Evolutionary conservation across 2,329 filamentous ascomycete genomes (phyloP).

Genomic region (Penicillium olsonii): DNA sequence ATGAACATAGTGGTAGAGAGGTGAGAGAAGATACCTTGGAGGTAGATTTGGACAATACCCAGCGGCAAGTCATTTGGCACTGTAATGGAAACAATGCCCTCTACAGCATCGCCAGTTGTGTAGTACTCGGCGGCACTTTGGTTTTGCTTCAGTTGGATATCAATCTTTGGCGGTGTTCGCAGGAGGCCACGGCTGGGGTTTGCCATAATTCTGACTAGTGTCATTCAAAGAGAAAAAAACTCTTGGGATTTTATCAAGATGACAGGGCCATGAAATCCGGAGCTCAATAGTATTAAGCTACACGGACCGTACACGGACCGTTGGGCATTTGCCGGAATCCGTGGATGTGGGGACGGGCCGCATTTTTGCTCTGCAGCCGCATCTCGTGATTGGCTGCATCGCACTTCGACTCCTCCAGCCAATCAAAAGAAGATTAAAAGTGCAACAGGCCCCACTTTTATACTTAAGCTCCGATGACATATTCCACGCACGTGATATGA

Average conservation of each 20-base stretch:
- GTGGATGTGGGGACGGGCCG: background rate
- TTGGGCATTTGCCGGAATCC: background rate
- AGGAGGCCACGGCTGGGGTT: background rate
- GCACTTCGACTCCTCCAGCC: background rate
- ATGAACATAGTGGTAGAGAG: background rate
- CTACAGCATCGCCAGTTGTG: background rate
- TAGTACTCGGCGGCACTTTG: background rate
- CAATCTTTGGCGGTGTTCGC: background rate
- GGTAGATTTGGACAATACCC: background rate
- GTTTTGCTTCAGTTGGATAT: background rate
- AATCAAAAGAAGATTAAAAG: background rate
- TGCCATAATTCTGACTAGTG: background rate
- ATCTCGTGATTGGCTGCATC: background rate
- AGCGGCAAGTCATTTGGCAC: background rate
- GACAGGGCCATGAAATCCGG: too few species aligned
- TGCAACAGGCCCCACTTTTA: background rate
- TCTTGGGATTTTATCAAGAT: too few species aligned
- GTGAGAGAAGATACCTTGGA: background rate
- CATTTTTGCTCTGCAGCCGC: background rate
- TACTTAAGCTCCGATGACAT: background rate
- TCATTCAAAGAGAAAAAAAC: too few species aligned
- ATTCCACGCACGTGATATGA: background rate
- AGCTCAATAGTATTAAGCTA: too few species aligned
- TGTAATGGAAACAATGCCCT: background rate
- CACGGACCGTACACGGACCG: background rate